These are phyloP conservation scores for Leishmania major DNA, from an alignment of 208 protist genomes.

Conservation along the genomic window DNA sequence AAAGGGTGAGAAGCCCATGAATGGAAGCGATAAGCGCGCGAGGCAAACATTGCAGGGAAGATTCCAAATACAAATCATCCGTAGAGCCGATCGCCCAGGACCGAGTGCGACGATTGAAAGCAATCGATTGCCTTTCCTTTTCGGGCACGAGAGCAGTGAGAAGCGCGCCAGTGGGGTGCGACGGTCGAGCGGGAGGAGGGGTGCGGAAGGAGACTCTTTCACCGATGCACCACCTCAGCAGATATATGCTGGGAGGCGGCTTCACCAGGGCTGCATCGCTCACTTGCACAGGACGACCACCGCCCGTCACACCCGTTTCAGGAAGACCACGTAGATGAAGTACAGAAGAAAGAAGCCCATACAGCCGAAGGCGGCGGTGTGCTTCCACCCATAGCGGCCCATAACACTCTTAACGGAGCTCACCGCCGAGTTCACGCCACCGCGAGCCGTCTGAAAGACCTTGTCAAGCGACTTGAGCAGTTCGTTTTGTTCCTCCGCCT, in stretches of 20 bases:
- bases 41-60: neutral
- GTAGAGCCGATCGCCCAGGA: neutral
- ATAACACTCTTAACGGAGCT: slow-evolving; percentile 55
- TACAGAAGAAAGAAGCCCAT: slow-evolving; percentile 49
- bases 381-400: slow-evolving; percentile 60
- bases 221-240: neutral
- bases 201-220: neutral
- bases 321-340: slow-evolving; percentile 30
- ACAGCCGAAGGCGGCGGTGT: slow-evolving; percentile 45
- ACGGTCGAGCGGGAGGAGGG: neutral
- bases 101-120: neutral
- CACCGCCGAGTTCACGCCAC: slow-evolving; percentile 62
- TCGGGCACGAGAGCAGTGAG: neutral
- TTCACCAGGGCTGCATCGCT: neutral
- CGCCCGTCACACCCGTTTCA: neutral
- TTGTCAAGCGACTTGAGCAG: slow-evolving; percentile 50
- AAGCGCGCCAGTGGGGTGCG: neutral
- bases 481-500: slow-evolving; percentile 78
- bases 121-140: neutral
- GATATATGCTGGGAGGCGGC: neutral
- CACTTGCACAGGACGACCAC: neutral
- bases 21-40: neutral
- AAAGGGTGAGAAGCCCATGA: neutral
- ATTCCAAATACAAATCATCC: neutral
- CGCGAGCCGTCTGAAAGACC: slow-evolving; percentile 51